phyloP scores from a whole-genome alignment of 192 early-diverging fungal species.

The Mycoemilia scoparia region DNA sequence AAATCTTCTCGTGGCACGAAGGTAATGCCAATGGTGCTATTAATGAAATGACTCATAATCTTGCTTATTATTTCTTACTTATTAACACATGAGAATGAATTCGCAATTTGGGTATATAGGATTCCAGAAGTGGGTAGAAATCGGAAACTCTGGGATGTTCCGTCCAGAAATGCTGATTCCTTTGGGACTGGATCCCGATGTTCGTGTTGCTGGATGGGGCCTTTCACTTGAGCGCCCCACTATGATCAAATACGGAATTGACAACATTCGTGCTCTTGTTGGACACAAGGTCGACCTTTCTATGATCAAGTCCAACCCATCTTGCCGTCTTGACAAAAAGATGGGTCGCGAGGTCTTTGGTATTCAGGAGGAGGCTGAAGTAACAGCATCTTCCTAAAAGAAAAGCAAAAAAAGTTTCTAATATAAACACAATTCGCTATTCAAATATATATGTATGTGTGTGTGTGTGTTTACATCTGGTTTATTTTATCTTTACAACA shows the following conservation, averaged over 20 bases:
- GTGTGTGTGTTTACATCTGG: too few species aligned
- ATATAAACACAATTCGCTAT: too few species aligned
- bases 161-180: slow-evolving; percentile 95
- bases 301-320: slow-evolving; percentile 76
- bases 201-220: slow-evolving; percentile 95
- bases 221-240: slow-evolving; percentile 92
- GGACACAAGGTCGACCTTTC: slow-evolving; percentile 88
- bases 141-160: slow-evolving; percentile 99
- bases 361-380: too few species aligned
- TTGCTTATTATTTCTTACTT: not conserved
- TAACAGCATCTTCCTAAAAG: too few species aligned
- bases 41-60: slow-evolving; percentile 1
- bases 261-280: slow-evolving; percentile 85
- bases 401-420: too few species aligned
- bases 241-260: slow-evolving; percentile 92
- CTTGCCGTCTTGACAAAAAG: slow-evolving; percentile 77
- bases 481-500: too few species aligned
- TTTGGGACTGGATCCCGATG: slow-evolving; percentile 84
- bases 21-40: too few species aligned
- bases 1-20: slow-evolving; percentile 95
- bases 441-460: too few species aligned
- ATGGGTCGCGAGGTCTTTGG: slow-evolving; percentile 19
- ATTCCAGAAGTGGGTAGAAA: slow-evolving; percentile 80
- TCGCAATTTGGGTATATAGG: too few species aligned
- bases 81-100: not conserved